Base-by-base conservation (phyloP, 371 early-diverging fungal genomes). In the Phascolomyces articulosus region DNA sequence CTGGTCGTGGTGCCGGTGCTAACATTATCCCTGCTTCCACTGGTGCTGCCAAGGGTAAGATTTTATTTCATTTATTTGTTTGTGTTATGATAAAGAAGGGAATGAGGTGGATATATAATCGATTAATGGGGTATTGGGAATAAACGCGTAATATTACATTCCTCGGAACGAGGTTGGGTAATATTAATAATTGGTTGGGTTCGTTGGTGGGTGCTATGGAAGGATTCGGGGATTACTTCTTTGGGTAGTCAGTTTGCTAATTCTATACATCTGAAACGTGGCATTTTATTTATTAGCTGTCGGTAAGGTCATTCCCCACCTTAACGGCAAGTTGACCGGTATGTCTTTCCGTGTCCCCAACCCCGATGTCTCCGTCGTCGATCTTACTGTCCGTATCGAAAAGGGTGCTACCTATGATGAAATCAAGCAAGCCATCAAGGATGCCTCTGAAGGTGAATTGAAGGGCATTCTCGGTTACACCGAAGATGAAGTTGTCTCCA, bases 1-100 rank as follows among this genome's bases (percentile, higher is more conserved):
- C 91, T 67, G 96, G 98, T 65, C 95, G 99, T 88, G 95, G 96
- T 69, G 96, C 97, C 55, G 66, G 91, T 78, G 79, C 82, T 65
- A 99, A 99, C 92, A 99, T 99, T 79, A 99, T 99, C 85, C 99
- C 99, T 28, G 94, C 99, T 64, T 91, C 95, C 67, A 99, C 99
- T 63, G 99, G 99, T 73, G 99, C 99, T 69, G 98, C 99, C 80
- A 97, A 96, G 87, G 73, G 70, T 70, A 69, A 44, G 70, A 60
- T 59, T 58, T 8, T 29, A 28, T 64, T 27, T 18, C 55, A 24
- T n/a, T 57, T 38, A n/a, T 28, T 18, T 38, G 23, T 58, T 20
- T 58, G 18, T 13, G 1, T 24, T 38, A 26, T n/a, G n/a, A n/a
- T n/a, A n/a, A n/a, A n/a, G n/a, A n/a, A n/a, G n/a, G n/a, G n/a